Evolutionary conservation across 176 grass and related monocot species (phyloP).

Genomic region (Oryza glaberrima): DNA sequence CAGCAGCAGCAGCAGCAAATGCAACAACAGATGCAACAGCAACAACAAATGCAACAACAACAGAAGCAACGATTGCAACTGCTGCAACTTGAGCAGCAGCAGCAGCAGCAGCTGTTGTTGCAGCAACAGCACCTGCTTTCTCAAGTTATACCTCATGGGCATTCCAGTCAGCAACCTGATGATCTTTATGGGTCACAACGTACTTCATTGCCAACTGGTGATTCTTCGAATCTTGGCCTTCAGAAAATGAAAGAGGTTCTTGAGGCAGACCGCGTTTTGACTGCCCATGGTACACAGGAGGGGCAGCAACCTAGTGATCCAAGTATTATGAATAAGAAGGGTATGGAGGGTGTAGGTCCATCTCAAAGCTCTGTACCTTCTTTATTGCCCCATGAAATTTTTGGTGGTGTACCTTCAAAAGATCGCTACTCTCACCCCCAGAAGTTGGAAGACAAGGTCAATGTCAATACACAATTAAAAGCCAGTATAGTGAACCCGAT

Average conservation of each 20-base stretch:
- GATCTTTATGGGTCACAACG: slow-evolving; percentile 53
- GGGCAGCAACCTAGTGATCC: slow-evolving; percentile 49
- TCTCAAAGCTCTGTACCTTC: slow-evolving; percentile 45
- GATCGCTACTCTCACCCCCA: slow-evolving; percentile 40
- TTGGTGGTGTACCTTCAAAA: slow-evolving; percentile 48
- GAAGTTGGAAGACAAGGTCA: slow-evolving; percentile 38
- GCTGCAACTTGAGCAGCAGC: slow-evolving; percentile 59
- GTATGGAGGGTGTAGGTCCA: slow-evolving; percentile 41
- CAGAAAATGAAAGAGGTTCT: slow-evolving; percentile 58
- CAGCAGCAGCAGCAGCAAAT: slow-evolving; percentile 75
- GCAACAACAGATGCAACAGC: slow-evolving; percentile 59
- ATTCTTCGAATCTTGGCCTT: slow-evolving; percentile 57
- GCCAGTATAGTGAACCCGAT: slow-evolving; percentile 28
- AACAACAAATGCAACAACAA: slow-evolving; percentile 51
- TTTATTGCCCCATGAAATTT: slow-evolving; percentile 51
- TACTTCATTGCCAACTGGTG: slow-evolving; percentile 44
- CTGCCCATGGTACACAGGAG: slow-evolving; percentile 35
- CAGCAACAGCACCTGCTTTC: slow-evolving; percentile 80
- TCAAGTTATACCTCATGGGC: slow-evolving; percentile 50
- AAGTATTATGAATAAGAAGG: slow-evolving; percentile 45
- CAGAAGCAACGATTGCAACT: slow-evolving; percentile 27
- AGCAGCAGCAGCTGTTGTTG: slow-evolving; percentile 58
- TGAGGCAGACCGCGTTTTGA: slow-evolving; percentile 54
- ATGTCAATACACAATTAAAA: slow-evolving; percentile 20
- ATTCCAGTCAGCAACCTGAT: slow-evolving; percentile 55